These are phyloP conservation scores for Parsonsia alboflavescens DNA, from an alignment of 257 asterid genomes.

Conservation along the genomic window DNA sequence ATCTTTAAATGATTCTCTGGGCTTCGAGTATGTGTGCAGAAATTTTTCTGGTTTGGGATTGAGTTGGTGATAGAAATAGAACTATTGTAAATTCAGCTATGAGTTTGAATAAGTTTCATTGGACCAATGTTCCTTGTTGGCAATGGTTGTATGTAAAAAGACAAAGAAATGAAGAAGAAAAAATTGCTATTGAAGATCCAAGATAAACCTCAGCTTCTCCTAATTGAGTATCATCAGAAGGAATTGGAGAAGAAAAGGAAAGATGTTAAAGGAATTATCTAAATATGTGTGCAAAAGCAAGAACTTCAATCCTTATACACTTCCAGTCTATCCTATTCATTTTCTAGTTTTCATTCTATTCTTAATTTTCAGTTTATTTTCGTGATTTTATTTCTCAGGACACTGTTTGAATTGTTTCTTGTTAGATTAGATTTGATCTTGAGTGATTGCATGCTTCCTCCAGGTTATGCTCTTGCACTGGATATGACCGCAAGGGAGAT, in stretches of 20 bases:
- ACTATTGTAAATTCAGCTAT: neutral
- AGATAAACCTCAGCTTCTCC: neutral
- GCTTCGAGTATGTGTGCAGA: no score
- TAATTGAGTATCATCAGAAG: neutral
- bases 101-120: neutral
- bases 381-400: slow-evolving; percentile 1
- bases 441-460: slow-evolving; percentile 12
- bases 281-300: neutral
- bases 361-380: neutral
- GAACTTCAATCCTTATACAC: neutral
- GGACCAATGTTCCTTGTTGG: no score
- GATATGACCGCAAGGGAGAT: slow-evolving; percentile 99
- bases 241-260: neutral
- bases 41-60: neutral
- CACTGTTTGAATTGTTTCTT: neutral
- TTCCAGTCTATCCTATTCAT: neutral
- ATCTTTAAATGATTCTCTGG: neutral
- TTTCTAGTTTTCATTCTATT: neutral
- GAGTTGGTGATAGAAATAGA: neutral
- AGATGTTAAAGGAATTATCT: neutral
- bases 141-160: neutral
- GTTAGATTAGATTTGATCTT: neutral
- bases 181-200: neutral
- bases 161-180: neutral
- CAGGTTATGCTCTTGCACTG: slow-evolving; percentile 98